These are phyloP conservation scores for Elymus sibiricus DNA, from an alignment of 176 grass and related monocot genomes.

Conservation along the genomic window DNA sequence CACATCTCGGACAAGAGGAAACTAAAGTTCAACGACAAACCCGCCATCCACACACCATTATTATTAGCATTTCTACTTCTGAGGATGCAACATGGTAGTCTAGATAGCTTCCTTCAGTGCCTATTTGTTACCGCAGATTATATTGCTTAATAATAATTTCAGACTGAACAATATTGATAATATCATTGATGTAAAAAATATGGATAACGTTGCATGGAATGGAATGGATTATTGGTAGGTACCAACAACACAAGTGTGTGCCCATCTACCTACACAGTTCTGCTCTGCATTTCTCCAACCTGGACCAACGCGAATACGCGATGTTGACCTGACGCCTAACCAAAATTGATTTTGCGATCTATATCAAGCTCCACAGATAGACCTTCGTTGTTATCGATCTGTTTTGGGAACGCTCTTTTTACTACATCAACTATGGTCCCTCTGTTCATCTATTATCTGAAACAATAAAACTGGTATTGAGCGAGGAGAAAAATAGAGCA, in stretches of 20 bases:
- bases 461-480: neutral
- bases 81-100: neutral
- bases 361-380: neutral
- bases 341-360: neutral
- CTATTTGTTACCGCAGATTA: too few species aligned
- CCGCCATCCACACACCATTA: neutral
- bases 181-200: too few species aligned
- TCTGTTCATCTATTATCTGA: too few species aligned
- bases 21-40: too few species aligned
- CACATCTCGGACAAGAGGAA: neutral
- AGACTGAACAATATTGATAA: too few species aligned
- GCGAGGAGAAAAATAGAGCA: neutral
- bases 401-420: too few species aligned
- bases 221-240: too few species aligned
- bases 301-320: neutral
- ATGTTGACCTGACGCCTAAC: neutral
- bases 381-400: neutral
- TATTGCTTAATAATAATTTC: too few species aligned
- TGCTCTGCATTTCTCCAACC: too few species aligned
- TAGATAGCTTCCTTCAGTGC: neutral
- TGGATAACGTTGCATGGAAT: too few species aligned
- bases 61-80: neutral
- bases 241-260: neutral
- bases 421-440: neutral
- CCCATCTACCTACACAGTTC: too few species aligned